Percentiles rank a stretch among this genome's conserved stretches.
These are phyloP conservation scores for Monosporascus sp. DNA, from an alignment of 2,329 filamentous ascomycete species.

Conservation along the genomic window DNA sequence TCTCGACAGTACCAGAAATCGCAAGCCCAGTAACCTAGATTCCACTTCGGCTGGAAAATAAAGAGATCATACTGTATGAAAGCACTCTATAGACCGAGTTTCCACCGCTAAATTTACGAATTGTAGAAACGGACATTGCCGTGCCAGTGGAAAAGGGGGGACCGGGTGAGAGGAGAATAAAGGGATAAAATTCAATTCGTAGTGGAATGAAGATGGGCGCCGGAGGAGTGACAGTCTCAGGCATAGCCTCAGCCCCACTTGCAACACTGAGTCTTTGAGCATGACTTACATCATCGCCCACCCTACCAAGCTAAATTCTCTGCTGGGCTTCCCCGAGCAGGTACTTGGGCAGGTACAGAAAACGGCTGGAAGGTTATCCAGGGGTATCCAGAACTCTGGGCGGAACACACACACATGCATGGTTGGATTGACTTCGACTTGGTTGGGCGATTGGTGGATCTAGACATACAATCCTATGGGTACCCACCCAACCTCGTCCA, in stretches of 20 bases:
- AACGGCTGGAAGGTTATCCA: background rate
- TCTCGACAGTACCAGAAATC: no score
- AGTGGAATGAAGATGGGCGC: background rate
- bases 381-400: background rate
- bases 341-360: background rate
- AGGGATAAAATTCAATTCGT: background rate
- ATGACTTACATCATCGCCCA: background rate
- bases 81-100: no score
- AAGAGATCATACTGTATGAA: no score
- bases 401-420: background rate
- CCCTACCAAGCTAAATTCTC: background rate
- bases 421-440: no score
- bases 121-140: background rate
- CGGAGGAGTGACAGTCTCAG: background rate
- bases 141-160: background rate
- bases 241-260: background rate
- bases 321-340: background rate
- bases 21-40: no score
- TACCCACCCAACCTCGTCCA: no score
- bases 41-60: no score
- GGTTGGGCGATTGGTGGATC: no score
- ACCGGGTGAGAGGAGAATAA: background rate
- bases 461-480: no score
- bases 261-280: background rate
- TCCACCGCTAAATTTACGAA: no score